Evolutionary conservation across 2,329 filamentous ascomycete genomes (phyloP), one percentile per base, ranked within the genome.

Genomic region (Pseudogymnoascus sp.): DNA sequence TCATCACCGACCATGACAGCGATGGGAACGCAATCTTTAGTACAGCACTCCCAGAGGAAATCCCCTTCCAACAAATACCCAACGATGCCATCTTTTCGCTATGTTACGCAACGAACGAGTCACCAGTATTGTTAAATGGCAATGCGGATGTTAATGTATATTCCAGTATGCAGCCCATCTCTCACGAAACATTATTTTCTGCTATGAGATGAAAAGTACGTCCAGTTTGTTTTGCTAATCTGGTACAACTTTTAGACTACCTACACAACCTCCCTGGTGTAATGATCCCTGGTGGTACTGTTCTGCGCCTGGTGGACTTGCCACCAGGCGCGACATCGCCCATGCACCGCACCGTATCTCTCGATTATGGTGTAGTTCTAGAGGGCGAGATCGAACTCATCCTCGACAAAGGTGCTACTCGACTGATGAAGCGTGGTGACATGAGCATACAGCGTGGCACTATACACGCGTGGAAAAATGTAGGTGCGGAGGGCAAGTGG

Each of bases 291-390:
- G 66, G 66, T 14, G 69, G 69, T 6, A 66, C 65, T 11, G 67
- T 70, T 1, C 31, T 70, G 1, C 61, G 70, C 31, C 12, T 63
- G 8, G 69, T 70, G 25, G 69, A 71, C 47, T 67, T 71, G 53
- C 59, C 47, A 4, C 70, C 70, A 2, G 66, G 66, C 5, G 61
- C 63, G 6, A 50, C 44, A n/a, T 64, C 61, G 5, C 68, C 67
- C 0, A 71, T 70, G 68, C 69, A 71, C 42, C 61, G 69, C 10
- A 71, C 70, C 3, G 61, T 68, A 2, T 64, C 59, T 8, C 40
- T 71, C 5, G 70, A 71, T 61, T 71, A 70, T 60, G 67, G 70
- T 0, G 66, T 70, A 40, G 69, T 70, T 3, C 16, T 71, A n/a
- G 67, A 68, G 25, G 70, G 69, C 12, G 61, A 65, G 21, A 66